A percentile compares a stretch with the other conserved stretches of the same genome.
Evolutionary conservation across 345 rosid genomes (phyloP).

Genomic region (Mangifera indica): DNA sequence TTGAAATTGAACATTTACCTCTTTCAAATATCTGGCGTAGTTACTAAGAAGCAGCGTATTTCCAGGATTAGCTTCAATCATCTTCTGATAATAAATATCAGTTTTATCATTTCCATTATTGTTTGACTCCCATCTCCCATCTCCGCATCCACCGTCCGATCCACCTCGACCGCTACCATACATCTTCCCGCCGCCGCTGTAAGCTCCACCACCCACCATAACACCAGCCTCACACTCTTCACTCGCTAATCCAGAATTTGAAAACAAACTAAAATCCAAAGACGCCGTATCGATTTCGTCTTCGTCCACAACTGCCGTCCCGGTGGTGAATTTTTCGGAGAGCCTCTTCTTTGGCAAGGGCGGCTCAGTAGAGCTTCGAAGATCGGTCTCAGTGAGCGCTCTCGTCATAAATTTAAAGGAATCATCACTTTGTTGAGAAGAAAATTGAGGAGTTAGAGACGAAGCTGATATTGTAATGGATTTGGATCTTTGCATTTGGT

Average conservation of each 20-base stretch:
- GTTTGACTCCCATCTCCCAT: conserved; percentile 32
- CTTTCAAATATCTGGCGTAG: conserved; percentile 85
- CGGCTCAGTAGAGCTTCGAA: conserved; percentile 31
- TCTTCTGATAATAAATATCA: conserved; percentile 63
- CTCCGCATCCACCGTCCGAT: conserved; percentile 38
- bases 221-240: conserved; percentile 29
- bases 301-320: conserved; percentile 38
- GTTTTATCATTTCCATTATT: conserved; percentile 37
- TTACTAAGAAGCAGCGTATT: conserved; percentile 73
- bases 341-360: conserved; percentile 27
- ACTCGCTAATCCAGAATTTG: conserved; percentile 27
- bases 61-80: conserved; percentile 87
- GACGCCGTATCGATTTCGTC: conserved; percentile 31
- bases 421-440: conserved; percentile 27
- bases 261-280: conserved; percentile 5
- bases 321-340: conserved; percentile 23
- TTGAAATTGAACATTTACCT: conserved; percentile 37
- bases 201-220: conserved; percentile 37
- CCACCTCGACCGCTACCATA: conserved; percentile 45
- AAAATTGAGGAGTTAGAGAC: conserved; percentile 25
- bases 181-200: conserved; percentile 48
- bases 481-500: conserved; percentile 33
- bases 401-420: conserved; percentile 41
- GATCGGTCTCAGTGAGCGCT: conserved; percentile 59
- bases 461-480: conserved; percentile 37